phyloP scores from a whole-genome alignment of 768 basidiomycete genomes.

The Russula virescens region DNA sequence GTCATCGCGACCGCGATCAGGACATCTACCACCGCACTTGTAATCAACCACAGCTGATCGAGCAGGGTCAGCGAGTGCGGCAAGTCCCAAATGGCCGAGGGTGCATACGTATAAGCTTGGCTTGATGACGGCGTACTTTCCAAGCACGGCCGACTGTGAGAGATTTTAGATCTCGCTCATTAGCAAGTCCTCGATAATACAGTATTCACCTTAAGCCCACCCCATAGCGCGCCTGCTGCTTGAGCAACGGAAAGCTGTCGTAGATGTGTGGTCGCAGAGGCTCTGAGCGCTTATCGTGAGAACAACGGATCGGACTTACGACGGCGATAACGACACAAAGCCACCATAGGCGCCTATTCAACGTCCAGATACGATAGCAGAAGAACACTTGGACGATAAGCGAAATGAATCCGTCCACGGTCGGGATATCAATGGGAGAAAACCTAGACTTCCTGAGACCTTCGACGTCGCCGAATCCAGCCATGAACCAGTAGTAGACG shows the following conservation, averaged over 20 bases:
- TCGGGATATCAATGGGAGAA: conserved; percentile 6
- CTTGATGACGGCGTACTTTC: not conserved
- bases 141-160: conserved; percentile 1
- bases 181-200: not conserved
- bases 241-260: not conserved
- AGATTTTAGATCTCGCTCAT: not conserved
- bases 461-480: not conserved
- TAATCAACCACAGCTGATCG: conserved; percentile 12
- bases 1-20: conserved; percentile 14
- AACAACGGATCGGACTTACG: not conserved
- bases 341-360: conserved; percentile 12
- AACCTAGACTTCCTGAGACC: not conserved
- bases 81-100: not conserved
- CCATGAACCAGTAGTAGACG: conserved; percentile 19
- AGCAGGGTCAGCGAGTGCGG: not conserved
- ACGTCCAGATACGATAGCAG: conserved; percentile 13
- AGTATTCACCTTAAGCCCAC: not conserved
- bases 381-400: conserved; percentile 15
- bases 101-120: not conserved
- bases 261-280: not conserved
- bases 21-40: conserved; percentile 7
- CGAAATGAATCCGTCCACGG: conserved; percentile 6
- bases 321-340: not conserved
- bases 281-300: not conserved
- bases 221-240: not conserved